phyloP scores from a whole-genome alignment of 139 green algal species.

The Picocystis salinarum region DNA sequence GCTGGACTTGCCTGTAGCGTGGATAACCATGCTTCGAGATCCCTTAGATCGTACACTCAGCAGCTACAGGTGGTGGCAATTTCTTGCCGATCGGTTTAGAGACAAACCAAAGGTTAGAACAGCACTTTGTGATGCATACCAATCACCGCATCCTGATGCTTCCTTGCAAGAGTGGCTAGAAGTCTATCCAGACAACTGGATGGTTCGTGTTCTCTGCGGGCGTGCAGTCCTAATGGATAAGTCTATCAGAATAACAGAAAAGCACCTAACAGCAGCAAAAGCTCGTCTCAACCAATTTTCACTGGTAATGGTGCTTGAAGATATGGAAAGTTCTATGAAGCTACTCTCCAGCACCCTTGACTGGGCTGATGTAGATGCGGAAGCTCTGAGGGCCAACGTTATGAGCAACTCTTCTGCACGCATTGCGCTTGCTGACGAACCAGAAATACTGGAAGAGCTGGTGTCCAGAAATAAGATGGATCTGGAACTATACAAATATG shows the following conservation, averaged over 20 bases:
- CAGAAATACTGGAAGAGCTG: no score
- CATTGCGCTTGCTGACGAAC: no score
- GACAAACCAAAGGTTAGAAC: constrained; percentile 1
- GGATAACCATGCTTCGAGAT: constrained; percentile 4
- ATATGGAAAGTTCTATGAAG: neutral
- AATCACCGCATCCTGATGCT: neutral
- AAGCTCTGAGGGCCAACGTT: no score
- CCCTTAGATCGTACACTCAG: constrained; percentile 2
- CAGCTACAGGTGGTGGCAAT: constrained; percentile 3
- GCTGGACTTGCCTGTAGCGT: neutral
- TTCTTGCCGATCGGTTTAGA: neutral
- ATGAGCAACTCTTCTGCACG: no score
- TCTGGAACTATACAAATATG: no score
- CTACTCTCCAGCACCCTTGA: no score
- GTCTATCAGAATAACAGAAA: neutral
- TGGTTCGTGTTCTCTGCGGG: constrained; percentile 1
- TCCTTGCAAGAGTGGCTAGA: constrained; percentile 3
- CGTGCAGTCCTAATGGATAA: neutral
- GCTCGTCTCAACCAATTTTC: neutral
- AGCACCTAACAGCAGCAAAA: neutral
- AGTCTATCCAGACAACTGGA: constrained; percentile 8
- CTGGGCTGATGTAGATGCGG: no score
- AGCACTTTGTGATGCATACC: neutral
- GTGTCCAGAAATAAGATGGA: no score
- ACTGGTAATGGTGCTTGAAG: neutral